Base-by-base conservation (phyloP, 1,139 yeast species). In the Lodderomyces oxycetoniae region DNA sequence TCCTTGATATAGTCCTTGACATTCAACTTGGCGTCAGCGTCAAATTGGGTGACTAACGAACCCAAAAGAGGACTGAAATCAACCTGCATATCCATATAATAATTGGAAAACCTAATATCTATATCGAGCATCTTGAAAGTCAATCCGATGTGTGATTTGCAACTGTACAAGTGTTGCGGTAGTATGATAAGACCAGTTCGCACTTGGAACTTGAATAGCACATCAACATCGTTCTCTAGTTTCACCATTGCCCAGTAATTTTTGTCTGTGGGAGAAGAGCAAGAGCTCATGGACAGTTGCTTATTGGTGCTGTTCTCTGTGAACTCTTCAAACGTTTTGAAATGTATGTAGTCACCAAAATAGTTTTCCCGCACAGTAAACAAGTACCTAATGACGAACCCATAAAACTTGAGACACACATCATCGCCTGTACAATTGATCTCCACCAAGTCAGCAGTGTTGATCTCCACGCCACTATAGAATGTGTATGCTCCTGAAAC, bases 41-140 rank as follows among this genome's bases (percentile, higher is more conserved):
- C 54, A 12, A 36, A 39, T 16, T 47, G 38, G 19, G 43, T 37
- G 3, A 67, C 55, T 37, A 57, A 58, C 10, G 59, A 55, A 0
- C 72, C 71, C 11, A 48, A 51, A 1, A 72, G 53, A 1, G 79
- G 74, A 15, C 78, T 66, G 28, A 74, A 61, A 43, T 77, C 74
- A 14, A 77, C 79, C 44, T 78, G 80, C 52, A 80, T 56, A 52
- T 86, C 96, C 96, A 89, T 87, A 52, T 89, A 91, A 53, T 83
- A 89, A 47, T 87, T 85, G n/a, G 91, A 82, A 55, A 87, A 84
- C 35, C 97, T 64, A 25, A 86, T 65, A 49, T 88, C 96, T 23
- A 85, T 72, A 46, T 80, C 88, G 32, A 88, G 62, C 22, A 72
- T 65, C 21, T 79, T 79, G 49, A 87, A 80, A 25, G 71, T 69